Evolutionary conservation across 2,329 filamentous ascomycete genomes (phyloP), one percentile per base, ranked within the genome.

Genomic region (Metarhizium rileyi): DNA sequence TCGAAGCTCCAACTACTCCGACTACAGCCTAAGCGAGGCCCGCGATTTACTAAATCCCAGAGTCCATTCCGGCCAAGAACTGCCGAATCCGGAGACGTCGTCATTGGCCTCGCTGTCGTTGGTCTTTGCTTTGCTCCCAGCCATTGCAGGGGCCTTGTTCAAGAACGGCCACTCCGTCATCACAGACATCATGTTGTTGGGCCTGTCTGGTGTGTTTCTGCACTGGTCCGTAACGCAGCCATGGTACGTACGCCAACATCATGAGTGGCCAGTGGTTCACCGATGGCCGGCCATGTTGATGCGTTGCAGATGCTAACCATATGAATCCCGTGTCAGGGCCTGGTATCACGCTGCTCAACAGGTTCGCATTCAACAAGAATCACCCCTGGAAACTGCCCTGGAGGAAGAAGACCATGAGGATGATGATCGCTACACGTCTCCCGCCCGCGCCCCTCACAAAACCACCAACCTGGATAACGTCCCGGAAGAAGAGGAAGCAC

Each of bases 141-240:
- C 90, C 1, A 63, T 95, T n/a, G 88, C 82, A 1, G 91, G 90
- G 0, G 68, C 94, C 45, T 72, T 96, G 50, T 94, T 95, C 63
- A 79, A 86, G 53, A 87, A 95, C 69, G 91, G 91, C 12, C 85
- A 84, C 57, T 80, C 84, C 1, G 76, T 96, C 53, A 81, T 90
- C 49, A 95, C 90, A 0, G 91, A 97, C 66, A 69, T 95, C 26
- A 84, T 93, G 58, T 73, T 97, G 30, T 70, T 97, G 28, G 81
- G 78, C 3, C 67, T 97, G 53, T 87, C 87, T 2, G 87, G 85
- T 4, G 77, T 96, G 42, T 94, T 96, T 60, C 72, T 97, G 53
- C 90, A 95, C 63, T 96, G 90, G 88, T 90, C 87, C 45, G 85
- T 96, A 41, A 84, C 88, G 50, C 74, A 93, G 56, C 91, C 91